Evolutionary conservation across 306 rosid species (phyloP).

Genomic region (Medicago arabica): DNA sequence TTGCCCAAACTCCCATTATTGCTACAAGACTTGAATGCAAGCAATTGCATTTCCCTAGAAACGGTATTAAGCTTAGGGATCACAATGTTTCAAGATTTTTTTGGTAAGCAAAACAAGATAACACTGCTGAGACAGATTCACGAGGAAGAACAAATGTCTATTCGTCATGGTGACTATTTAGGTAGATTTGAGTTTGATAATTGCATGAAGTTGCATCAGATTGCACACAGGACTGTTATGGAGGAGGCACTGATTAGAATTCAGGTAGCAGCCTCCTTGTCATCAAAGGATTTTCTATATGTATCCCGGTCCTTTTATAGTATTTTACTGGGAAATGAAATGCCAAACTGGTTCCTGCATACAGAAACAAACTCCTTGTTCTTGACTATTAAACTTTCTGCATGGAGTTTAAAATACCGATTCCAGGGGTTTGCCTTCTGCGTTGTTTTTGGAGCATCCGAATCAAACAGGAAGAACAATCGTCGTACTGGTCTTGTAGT

Average conservation of each 20-base stretch:
- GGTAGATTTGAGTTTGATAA: too few species aligned
- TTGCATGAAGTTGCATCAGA: background rate
- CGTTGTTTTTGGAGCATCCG: conserved; percentile 6
- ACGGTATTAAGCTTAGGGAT: too few species aligned
- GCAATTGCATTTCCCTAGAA: too few species aligned
- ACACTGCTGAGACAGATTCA: too few species aligned
- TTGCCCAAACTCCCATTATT: too few species aligned
- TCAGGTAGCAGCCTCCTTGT: background rate
- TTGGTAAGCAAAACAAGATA: too few species aligned
- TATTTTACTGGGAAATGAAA: conserved; percentile 5
- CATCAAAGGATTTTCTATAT: background rate
- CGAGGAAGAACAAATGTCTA: too few species aligned
- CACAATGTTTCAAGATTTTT: too few species aligned
- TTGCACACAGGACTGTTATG: background rate
- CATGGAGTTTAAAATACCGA: background rate
- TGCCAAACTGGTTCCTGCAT: conserved; percentile 15
- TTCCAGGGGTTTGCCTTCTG: conserved; percentile 3
- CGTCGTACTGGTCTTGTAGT: background rate
- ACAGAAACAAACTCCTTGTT: background rate
- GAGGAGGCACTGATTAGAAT: background rate
- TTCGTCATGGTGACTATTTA: too few species aligned
- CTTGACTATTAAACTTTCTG: background rate
- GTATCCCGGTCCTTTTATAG: background rate
- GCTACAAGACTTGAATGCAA: too few species aligned
- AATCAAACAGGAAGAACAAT: conserved; percentile 12